Evolutionary conservation across 1,139 yeast species (phyloP).

Genomic region (Sugiyamaella paludigena): DNA sequence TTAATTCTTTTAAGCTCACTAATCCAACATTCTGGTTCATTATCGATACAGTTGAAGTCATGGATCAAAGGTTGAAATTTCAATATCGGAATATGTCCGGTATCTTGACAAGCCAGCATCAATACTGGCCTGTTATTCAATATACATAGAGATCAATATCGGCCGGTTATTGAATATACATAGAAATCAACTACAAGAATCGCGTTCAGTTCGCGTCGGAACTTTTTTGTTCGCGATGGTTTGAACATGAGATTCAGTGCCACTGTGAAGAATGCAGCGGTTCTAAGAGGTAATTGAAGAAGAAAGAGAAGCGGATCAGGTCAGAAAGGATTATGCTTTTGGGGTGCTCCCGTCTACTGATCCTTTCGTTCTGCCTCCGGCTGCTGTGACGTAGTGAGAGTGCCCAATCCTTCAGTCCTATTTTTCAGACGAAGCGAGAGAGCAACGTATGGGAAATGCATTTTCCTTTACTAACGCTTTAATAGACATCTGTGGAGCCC

Average conservation of each 20-base stretch:
- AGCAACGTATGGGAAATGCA: neutral
- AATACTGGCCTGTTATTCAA: too few relatives aligned
- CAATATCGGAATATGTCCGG: too few relatives aligned
- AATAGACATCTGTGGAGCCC: conserved; percentile 28
- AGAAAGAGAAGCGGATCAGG: neutral
- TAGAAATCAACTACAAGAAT: too few relatives aligned
- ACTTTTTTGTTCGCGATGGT: too few relatives aligned
- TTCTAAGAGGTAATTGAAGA: conserved; percentile 6
- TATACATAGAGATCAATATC: too few relatives aligned
- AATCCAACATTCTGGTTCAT: conserved; percentile 7
- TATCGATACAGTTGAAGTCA: neutral
- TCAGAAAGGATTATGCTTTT: neutral
- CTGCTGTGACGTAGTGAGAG: neutral
- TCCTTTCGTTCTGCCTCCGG: neutral
- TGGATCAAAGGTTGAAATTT: too few relatives aligned
- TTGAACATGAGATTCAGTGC: conserved; percentile 3
- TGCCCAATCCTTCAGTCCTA: neutral
- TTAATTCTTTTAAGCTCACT: conserved; percentile 4
- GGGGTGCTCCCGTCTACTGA: too few relatives aligned
- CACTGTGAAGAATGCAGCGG: conserved; percentile 3
- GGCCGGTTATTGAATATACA: too few relatives aligned
- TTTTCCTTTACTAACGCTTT: neutral
- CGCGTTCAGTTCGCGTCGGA: too few relatives aligned
- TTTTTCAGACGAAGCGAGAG: neutral
- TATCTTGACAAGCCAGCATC: too few relatives aligned